Evolutionary conservation across 805 yeast species (phyloP).

Genomic region (Cyberlindnera maclurae): DNA sequence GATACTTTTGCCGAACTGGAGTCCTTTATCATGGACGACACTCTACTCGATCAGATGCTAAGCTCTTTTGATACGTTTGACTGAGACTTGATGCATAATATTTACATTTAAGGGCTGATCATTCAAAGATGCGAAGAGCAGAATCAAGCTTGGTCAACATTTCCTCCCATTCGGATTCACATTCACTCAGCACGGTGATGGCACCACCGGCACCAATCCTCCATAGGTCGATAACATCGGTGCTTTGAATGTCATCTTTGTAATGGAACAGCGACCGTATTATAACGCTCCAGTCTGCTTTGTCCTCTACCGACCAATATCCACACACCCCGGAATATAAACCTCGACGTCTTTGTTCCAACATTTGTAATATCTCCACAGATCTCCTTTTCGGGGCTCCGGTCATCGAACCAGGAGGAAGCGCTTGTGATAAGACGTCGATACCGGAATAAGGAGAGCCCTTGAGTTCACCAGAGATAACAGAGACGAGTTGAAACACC

Average conservation of each 20-base stretch:
- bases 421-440: slow-evolving; percentile 67
- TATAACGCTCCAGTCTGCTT: slow-evolving; percentile 93
- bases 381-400: slow-evolving; percentile 97
- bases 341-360: slow-evolving; percentile 48
- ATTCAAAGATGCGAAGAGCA: slow-evolving; percentile 36
- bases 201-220: slow-evolving; percentile 98
- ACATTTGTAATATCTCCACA: slow-evolving; percentile 64
- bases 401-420: slow-evolving; percentile 99
- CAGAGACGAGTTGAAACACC: slow-evolving; percentile 87
- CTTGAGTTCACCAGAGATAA: slow-evolving; percentile 53
- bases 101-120: neutral
- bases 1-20: neutral
- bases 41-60: neutral
- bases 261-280: slow-evolving; percentile 79
- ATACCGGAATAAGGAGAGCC: slow-evolving; percentile 48
- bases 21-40: neutral
- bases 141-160: slow-evolving; percentile 75
- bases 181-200: slow-evolving; percentile 77
- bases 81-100: neutral
- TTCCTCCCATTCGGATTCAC: slow-evolving; percentile 88
- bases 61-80: neutral
- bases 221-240: slow-evolving; percentile 42
- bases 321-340: slow-evolving; percentile 93
- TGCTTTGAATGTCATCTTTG: slow-evolving; percentile 34
- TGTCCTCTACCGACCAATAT: slow-evolving; percentile 83